Evolutionary conservation across 306 rosid species (phyloP), one percentile per base, ranked within the genome.

Genomic region (Crotalaria pallida): DNA sequence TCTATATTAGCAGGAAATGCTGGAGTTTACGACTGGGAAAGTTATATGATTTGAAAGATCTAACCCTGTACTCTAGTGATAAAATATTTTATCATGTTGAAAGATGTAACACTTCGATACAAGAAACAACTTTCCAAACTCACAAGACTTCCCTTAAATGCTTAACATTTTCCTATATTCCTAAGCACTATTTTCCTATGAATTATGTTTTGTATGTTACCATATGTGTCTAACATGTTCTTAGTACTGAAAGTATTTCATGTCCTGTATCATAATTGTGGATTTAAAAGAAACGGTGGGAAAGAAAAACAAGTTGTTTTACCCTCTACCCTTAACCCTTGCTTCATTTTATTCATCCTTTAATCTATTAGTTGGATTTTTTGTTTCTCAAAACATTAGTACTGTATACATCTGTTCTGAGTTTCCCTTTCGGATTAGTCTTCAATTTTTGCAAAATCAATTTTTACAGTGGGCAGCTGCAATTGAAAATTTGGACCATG

Each of bases 381-480:
- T 38, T 64, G 59, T 62, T 73, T 55, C 60, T 40, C 70, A 49
- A 21, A 22, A 59, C 67, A 2, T 16, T 66, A 57, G 26, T 36
- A 62, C 26, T 69, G 58, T 27, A 19, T 38, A 24, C 31, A 22
- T 55, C 57, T 36, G 36, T 36, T 73, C 74, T 48, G 18, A 41
- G 74, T 68, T 73, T 60, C 15, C 61, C 8, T 61, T 67, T 52
- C 52, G 53, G 45, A 58, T 7, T 43, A 56, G n/a, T 71, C 45
- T 19, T 13, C 34, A 48, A 29, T 38, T 47, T 55, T 74, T 71
- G 43, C 8, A 55, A 7, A 63, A 38, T 29, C 63, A 4, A 49
- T 10, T 24, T 67, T 59, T 55, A 65, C 80, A 92, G 98, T 92
- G 98, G 98, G 96, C 96, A 66, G 91, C 81, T 7, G 98, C 96